These are phyloP conservation scores for Arabidopsis hybrid DNA, from an alignment of 441 rosid genomes.

Conservation along the genomic window DNA sequence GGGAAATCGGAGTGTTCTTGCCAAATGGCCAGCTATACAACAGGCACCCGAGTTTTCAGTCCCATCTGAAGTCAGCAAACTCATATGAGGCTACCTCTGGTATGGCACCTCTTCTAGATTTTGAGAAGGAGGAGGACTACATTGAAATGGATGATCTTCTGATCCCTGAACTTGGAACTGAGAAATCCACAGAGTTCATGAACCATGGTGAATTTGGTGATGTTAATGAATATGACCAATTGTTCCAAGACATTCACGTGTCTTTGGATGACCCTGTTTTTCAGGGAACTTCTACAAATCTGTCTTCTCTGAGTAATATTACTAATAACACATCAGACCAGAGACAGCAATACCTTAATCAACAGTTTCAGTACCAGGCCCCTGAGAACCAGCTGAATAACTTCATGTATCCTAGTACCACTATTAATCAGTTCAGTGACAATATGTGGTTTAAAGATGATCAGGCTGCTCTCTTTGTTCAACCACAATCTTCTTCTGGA, in stretches of 20 bases:
- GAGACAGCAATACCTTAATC: constrained; percentile 40
- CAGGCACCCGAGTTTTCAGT: constrained; percentile 43
- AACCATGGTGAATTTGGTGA: constrained; percentile 53
- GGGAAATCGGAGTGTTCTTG: constrained; percentile 32
- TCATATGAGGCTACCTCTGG: constrained; percentile 48
- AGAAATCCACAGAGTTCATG: constrained; percentile 44
- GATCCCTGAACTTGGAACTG: constrained; percentile 47
- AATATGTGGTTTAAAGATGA: constrained; percentile 58
- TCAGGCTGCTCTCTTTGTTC: constrained; percentile 25
- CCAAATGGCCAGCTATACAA: constrained; percentile 42
- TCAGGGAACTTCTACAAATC: constrained; percentile 46
- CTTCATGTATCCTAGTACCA: constrained; percentile 41
- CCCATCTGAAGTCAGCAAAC: constrained; percentile 45
- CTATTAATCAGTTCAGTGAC: constrained; percentile 44
- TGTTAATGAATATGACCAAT: constrained; percentile 53
- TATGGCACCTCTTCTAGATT: constrained; percentile 27
- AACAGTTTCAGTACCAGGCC: constrained; percentile 43
- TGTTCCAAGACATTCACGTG: constrained; percentile 65
- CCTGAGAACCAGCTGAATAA: constrained; percentile 35
- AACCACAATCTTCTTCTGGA: constrained; percentile 44
- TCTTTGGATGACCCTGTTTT: constrained; percentile 60
- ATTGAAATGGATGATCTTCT: constrained; percentile 84
- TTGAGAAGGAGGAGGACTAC: constrained; percentile 69
- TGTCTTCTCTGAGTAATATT: constrained; percentile 29
- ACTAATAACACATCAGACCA: constrained; percentile 45